These are phyloP conservation scores for Hysterangium stoloniferum DNA, from an alignment of 768 basidiomycete species.

Conservation along the genomic window DNA sequence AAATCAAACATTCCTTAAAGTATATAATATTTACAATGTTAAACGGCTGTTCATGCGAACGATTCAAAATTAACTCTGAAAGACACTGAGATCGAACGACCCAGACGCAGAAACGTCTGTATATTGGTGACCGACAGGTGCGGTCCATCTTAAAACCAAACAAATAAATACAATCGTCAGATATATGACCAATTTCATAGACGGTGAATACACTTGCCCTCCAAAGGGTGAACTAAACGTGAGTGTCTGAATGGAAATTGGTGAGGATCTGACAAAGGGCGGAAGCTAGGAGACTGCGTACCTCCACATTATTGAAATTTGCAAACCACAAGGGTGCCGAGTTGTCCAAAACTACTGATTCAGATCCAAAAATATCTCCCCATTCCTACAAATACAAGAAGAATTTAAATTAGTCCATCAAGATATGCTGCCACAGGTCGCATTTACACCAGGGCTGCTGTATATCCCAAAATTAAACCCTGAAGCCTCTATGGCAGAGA, in stretches of 20 bases:
- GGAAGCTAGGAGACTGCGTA: neutral
- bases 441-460: conserved; percentile 1
- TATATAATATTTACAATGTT: too few relatives aligned
- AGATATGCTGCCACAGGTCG: too few relatives aligned
- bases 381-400: neutral
- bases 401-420: too few relatives aligned
- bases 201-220: neutral
- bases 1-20: too few relatives aligned
- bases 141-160: neutral
- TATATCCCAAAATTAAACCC: conserved; percentile 11
- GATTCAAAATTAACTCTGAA: too few relatives aligned
- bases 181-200: neutral
- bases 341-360: neutral
- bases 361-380: neutral
- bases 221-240: neutral
- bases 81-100: neutral
- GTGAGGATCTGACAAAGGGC: neutral
- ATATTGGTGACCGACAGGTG: neutral
- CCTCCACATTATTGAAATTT: neutral
- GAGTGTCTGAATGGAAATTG: neutral
- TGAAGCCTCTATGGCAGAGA: neutral
- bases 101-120: neutral
- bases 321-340: neutral
- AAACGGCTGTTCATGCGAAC: too few relatives aligned
- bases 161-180: neutral